Evolutionary conservation across 202 grass and related monocot species (phyloP).

Genomic region (Setaria italica): DNA sequence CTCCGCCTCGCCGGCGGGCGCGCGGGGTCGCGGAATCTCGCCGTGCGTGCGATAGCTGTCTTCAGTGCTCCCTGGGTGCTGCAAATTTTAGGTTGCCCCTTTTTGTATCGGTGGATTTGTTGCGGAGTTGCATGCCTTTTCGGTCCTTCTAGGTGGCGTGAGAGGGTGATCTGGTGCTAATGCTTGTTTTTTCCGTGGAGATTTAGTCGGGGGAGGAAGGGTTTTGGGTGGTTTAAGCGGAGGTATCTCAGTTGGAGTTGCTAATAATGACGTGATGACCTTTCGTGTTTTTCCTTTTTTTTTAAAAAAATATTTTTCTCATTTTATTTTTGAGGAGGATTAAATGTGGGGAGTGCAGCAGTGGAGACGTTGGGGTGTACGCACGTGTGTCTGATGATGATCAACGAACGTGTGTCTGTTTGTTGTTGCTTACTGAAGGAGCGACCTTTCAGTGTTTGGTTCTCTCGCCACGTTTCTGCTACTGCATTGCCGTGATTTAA

Average conservation of each 20-base stretch:
- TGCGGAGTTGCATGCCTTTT: background rate
- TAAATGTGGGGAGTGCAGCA: background rate
- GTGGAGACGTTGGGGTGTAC: background rate
- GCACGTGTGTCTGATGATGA: background rate
- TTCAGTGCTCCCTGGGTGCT: background rate
- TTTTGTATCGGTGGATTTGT: background rate
- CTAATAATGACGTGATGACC: constrained; percentile 16
- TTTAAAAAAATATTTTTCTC: background rate
- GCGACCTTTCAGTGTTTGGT: background rate
- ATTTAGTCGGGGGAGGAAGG: constrained; percentile 7
- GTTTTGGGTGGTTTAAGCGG: background rate
- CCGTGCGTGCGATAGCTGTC: constrained; percentile 23
- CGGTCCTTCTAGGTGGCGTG: background rate
- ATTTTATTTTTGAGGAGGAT: background rate
- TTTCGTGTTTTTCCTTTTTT: background rate
- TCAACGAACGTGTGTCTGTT: background rate
- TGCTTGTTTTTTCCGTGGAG: background rate
- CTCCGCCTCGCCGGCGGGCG: background rate
- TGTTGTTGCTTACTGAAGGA: constrained; percentile 24
- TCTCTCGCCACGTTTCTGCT: constrained; percentile 14
- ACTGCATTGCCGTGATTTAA: constrained; percentile 18
- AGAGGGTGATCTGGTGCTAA: background rate
- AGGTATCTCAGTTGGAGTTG: background rate
- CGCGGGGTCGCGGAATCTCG: background rate
- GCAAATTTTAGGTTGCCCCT: background rate